These are phyloP conservation scores for Tricholoma hemisulphureum DNA, from an alignment of 768 basidiomycete genomes.

Conservation along the genomic window DNA sequence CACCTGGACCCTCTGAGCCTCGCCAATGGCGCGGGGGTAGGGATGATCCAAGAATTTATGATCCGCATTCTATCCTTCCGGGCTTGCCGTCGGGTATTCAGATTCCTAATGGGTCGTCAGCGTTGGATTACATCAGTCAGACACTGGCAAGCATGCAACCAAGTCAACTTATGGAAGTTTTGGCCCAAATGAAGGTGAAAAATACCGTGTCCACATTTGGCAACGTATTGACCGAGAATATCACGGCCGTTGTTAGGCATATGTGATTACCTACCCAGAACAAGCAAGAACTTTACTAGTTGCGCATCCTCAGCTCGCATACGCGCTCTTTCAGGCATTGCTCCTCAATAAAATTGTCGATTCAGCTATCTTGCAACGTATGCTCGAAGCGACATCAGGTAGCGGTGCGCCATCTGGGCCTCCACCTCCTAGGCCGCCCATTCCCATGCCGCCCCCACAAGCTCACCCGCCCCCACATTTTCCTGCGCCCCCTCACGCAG, in stretches of 20 bases:
- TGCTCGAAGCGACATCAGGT: slow-evolving; percentile 42
- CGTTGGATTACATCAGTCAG: slow-evolving; percentile 82
- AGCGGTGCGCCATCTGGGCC: slow-evolving; percentile 12
- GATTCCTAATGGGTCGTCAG: slow-evolving; percentile 64
- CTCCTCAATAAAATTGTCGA: slow-evolving; percentile 93
- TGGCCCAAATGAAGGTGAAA: slow-evolving; percentile 97
- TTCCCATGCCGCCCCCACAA: slow-evolving; percentile 35
- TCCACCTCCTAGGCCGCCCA: slow-evolving; percentile 23
- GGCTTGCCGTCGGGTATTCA: slow-evolving; percentile 75
- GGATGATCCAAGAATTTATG: slow-evolving; percentile 34
- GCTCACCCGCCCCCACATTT: slow-evolving; percentile 26
- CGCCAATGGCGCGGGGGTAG: slow-evolving; percentile 52
- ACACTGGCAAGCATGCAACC: slow-evolving; percentile 83
- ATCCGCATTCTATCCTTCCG: slow-evolving; percentile 56
- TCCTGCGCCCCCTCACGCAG: slow-evolving; percentile 29
- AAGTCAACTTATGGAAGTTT: slow-evolving; percentile 83
- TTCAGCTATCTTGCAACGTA: slow-evolving; percentile 75
- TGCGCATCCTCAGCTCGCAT: slow-evolving; percentile 89
- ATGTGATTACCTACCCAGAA: slow-evolving; percentile 88
- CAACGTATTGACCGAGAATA: slow-evolving; percentile 3
- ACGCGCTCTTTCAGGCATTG: slow-evolving; percentile 94
- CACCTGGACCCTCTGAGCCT: slow-evolving; percentile 53
- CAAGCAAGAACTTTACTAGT: slow-evolving; percentile 79
- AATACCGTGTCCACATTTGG: slow-evolving; percentile 10
- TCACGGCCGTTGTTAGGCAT: slow-evolving; percentile 55